Base-by-base conservation (phyloP, 2,329 filamentous ascomycete genomes). In the Stagonosporopsis vannaccii region DNA sequence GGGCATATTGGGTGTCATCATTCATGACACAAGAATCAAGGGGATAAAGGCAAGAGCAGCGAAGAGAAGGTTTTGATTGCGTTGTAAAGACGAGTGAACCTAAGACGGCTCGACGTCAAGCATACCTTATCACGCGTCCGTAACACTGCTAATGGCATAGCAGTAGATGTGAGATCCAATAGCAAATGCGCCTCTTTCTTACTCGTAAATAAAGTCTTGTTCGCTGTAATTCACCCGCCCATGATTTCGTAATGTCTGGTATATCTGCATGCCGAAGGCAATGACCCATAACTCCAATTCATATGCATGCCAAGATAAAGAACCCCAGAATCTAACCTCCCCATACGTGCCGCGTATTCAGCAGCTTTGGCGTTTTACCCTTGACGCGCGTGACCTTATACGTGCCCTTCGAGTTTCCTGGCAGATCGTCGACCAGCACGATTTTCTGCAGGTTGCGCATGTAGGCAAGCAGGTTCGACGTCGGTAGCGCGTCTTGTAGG, bases 1-100 rank as follows among this genome's bases (percentile, higher is more conserved):
- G 65, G 96, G 91, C 87, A 91, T 98, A 51, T 73, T 99, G 35
- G 90, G 91, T 0, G 80, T 96, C 42, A 87, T 98, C 39, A 84
- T 97, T 6, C 73, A 74, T 2, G 95, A 98, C 75, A 66, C 67
- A 6, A 69, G 58, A 41, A 45, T 25, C n/a, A 25, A 39, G 65
- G 60, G 37, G 11, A 39, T 48, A 8, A 23, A 13, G n/a, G 23
- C 8, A 15, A 7, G 9, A 2, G n/a, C 23, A 41, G n/a, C 12
- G 19, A 59, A 60, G 42, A 58, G 59, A 40, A 56, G 9, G 35
- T 3, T 45, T 2, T 56, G 47, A 47, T 44, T 28, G n/a, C 5
- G 17, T 23, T 39, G 15, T 44, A 2, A 36, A 25, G 3, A 49
- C 43, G 3, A 32, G 15, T 20, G 17, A 12, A n/a, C 13, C 15